Evolutionary conservation across 805 yeast species (phyloP), one percentile per base, ranked within the genome.

Genomic region (Naumovozyma baii): DNA sequence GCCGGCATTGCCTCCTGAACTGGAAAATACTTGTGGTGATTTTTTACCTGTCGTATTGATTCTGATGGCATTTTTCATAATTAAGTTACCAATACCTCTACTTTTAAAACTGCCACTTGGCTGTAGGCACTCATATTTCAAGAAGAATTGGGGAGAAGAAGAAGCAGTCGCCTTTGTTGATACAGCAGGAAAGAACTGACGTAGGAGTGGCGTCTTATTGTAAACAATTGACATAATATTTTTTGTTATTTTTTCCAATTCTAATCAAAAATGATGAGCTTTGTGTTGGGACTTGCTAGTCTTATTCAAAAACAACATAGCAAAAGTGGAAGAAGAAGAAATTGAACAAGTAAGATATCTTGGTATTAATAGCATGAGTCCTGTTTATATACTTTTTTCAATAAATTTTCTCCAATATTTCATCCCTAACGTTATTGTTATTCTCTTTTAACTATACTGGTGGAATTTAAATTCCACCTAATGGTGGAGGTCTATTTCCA

Each of bases 81-180:
- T 65, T 33, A 72, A 58, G 42, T 71, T 51, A 4, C 79, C 78
- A 20, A 75, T 63, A 1, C 80, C 80, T 48, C 80, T 60, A 16
- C 74, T 60, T 54, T 75, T 75, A 59, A 74, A 75, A 41, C 76
- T 69, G 1, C 79, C 79, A 10, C 76, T 66, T 4, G 80, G 80
- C 48, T 75, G 80, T 22, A 68, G 64, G 37, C 59, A 63, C 47
- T 76, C 80, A 44, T 69, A 66, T 45, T 75, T 75, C 39, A 74
- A 57, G 28, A 66, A 59, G 1, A 73, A 59, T 14, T 69, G 59
- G 18, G 55, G 53, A n/a, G 31, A 15, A 14, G 36, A 7, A 14
- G 43, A 39, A 3, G 47, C 14, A 15, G 33, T 16, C n/a, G 36
- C 18, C 15, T 43, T 29, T 3, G n/a, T 31, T 8, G 15, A 9